Conservation (phyloP, 2,329 filamentous ascomycete species). For the Penicillium sp. region DNA sequence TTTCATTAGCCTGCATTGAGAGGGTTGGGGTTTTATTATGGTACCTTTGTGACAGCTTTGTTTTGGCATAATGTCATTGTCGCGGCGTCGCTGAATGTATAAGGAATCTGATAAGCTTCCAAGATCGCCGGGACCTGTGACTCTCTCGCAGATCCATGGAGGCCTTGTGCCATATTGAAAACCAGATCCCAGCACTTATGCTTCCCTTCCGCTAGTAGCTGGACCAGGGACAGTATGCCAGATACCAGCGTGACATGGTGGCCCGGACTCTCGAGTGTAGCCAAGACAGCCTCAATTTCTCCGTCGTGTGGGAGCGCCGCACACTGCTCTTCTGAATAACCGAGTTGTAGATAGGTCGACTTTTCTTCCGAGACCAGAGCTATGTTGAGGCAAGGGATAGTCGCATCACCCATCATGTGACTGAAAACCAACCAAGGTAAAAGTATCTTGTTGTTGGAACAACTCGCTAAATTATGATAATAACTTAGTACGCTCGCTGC, state of each 20-base stretch:
- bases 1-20: background rate
- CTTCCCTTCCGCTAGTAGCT: constrained; percentile 14
- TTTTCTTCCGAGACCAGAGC: constrained; percentile 15
- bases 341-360: constrained; percentile 10
- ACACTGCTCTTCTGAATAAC: constrained; percentile 13
- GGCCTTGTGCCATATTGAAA: constrained; percentile 24
- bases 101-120: constrained; percentile 29
- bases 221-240: constrained; percentile 15
- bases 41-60: constrained; percentile 25
- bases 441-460: background rate
- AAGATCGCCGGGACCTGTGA: constrained; percentile 26
- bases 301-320: constrained; percentile 15
- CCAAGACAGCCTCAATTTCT: constrained; percentile 10
- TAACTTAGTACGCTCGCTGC: background rate
- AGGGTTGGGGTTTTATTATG: background rate
- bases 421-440: background rate
- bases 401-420: background rate
- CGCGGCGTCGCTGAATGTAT: constrained; percentile 22
- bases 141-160: constrained; percentile 24
- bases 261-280: constrained; percentile 12
- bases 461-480: background rate
- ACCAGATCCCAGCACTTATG: constrained; percentile 26
- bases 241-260: constrained; percentile 14
- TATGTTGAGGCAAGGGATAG: constrained; percentile 2
- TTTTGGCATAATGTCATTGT: constrained; percentile 22